Conservation (phyloP, 169 alveolate species). For the Eimeria maxima region DNA sequence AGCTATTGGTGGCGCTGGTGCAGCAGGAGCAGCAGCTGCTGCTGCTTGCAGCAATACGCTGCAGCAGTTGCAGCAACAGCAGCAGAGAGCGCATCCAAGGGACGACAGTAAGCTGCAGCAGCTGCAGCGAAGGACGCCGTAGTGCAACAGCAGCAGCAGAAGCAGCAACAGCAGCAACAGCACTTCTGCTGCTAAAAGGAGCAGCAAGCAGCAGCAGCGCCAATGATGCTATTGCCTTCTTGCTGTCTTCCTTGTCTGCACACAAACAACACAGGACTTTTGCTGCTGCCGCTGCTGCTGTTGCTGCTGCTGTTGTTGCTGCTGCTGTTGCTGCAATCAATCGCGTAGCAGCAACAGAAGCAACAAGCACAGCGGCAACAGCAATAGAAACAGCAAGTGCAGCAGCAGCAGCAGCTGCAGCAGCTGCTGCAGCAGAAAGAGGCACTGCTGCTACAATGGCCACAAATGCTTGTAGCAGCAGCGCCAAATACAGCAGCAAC, state of each 20-base stretch:
- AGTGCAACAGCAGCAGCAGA: constrained; percentile 29
- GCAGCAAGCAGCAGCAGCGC: constrained; percentile 41
- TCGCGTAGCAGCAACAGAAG: neutral
- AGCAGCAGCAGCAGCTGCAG: neutral
- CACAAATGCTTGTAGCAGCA: too few relatives aligned
- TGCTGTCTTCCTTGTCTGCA: neutral
- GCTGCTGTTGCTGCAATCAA: neutral
- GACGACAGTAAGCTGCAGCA: constrained; percentile 9
- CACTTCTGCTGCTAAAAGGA: constrained; percentile 34
- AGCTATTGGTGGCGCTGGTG: constrained; percentile 29
- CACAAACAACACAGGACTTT: neutral
- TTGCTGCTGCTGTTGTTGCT: constrained; percentile 5
- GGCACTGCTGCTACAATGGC: too few relatives aligned
- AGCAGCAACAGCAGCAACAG: constrained; percentile 29
- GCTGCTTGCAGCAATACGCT: neutral
- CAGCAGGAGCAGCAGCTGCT: constrained; percentile 19
- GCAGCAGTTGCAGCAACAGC: neutral
- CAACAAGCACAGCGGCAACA: too few relatives aligned
- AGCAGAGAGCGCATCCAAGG: constrained; percentile 28
- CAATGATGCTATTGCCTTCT: neutral
- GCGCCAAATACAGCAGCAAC: neutral
- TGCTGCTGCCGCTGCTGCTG: neutral
- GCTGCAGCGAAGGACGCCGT: constrained; percentile 29
- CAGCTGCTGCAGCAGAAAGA: neutral
- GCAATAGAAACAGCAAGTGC: neutral